Conservation (phyloP, 2,329 filamentous ascomycete genomes). For the Cytospora leucostoma region DNA sequence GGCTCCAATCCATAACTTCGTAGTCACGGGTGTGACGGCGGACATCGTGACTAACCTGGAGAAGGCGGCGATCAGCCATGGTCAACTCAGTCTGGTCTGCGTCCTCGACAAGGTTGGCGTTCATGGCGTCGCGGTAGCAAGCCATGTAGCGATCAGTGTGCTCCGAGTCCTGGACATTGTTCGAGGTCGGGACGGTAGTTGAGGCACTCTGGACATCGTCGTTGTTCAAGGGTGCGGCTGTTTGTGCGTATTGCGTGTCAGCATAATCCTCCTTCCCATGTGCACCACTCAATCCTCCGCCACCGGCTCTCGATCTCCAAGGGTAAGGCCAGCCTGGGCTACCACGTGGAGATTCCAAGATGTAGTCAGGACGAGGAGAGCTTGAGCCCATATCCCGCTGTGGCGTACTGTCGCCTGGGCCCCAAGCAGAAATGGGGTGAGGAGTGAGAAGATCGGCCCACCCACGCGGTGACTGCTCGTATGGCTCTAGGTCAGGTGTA, state of each 20-base stretch:
- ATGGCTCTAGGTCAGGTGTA: background rate
- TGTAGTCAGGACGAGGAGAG: background rate
- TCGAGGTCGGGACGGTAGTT: background rate
- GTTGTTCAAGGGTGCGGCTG: background rate
- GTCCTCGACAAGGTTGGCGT: background rate
- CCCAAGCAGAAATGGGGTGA: background rate
- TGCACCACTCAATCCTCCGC: background rate
- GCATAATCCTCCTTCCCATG: background rate
- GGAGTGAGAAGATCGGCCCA: background rate
- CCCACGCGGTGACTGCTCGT: background rate
- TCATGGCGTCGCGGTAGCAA: background rate
- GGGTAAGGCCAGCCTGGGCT: background rate
- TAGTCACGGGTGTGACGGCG: background rate
- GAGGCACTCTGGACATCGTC: background rate
- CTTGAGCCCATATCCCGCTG: background rate
- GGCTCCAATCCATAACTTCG: conserved; percentile 10
- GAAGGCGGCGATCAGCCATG: background rate
- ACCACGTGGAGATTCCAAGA: background rate
- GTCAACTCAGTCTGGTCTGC: background rate
- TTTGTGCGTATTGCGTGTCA: background rate
- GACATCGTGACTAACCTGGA: conserved; percentile 10
- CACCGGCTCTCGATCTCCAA: background rate
- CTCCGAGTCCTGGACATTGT: too few relatives aligned
- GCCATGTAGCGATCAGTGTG: background rate
- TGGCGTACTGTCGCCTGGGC: background rate